Conservation (phyloP, 257 asterid species). For the Prunella vulgaris region DNA sequence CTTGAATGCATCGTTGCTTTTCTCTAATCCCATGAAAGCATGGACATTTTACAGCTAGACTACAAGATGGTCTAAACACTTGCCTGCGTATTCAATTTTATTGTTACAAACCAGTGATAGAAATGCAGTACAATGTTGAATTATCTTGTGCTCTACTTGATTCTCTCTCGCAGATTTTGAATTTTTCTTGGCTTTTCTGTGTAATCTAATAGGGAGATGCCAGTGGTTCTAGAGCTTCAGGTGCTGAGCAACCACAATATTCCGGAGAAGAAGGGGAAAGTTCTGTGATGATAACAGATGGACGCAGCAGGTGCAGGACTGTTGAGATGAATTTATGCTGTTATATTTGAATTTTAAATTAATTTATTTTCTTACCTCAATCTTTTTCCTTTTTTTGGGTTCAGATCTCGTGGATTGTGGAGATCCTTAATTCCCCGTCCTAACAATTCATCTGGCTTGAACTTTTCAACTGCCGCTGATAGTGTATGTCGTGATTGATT, state of each 20-base stretch:
- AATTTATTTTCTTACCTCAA: slow-evolving; percentile 9
- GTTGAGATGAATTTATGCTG: slow-evolving; percentile 9
- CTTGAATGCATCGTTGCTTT: neutral
- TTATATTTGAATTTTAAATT: neutral
- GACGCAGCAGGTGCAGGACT: slow-evolving; percentile 44
- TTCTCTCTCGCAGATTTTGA: slow-evolving; percentile 5
- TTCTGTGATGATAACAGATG: slow-evolving; percentile 38
- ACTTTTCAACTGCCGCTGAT: slow-evolving; percentile 39
- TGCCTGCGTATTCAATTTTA: neutral
- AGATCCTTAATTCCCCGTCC: slow-evolving; percentile 46
- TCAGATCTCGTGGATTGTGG: slow-evolving; percentile 68
- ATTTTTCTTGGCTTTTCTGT: slow-evolving; percentile 17
- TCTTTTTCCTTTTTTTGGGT: slow-evolving; percentile 25
- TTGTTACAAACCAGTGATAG: neutral
- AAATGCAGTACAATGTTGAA: slow-evolving; percentile 1
- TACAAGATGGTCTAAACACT: neutral
- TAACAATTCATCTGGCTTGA: slow-evolving; percentile 39
- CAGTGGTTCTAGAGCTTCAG: slow-evolving; percentile 37
- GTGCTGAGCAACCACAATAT: slow-evolving; percentile 34
- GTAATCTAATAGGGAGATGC: slow-evolving; percentile 51
- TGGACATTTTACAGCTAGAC: neutral
- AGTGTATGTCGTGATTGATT: slow-evolving; percentile 40
- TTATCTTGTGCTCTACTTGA: slow-evolving; percentile 7
- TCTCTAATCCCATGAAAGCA: neutral
- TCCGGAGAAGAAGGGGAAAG: slow-evolving; percentile 31